Percentiles rank a stretch among this genome's conserved stretches.
phyloP scores from a whole-genome alignment of 805 yeast species.

The Hanseniaspora meyeri region DNA sequence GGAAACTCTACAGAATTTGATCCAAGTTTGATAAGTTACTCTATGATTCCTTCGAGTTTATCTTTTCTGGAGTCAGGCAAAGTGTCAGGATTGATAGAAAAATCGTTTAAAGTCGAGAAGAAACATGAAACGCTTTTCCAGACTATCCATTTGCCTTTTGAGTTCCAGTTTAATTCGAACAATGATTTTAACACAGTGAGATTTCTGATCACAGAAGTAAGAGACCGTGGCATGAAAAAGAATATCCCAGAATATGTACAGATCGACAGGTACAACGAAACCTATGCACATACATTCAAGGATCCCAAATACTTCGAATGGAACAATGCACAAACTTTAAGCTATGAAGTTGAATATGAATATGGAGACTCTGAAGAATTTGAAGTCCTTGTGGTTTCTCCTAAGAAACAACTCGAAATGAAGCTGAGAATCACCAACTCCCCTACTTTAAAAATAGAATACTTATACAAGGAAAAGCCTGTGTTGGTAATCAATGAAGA shows the following conservation, averaged over 20 bases:
- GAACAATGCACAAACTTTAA: neutral
- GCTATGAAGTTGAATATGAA: neutral
- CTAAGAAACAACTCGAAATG: constrained; percentile 33
- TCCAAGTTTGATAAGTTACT: constrained; percentile 24
- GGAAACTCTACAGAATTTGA: constrained; percentile 34
- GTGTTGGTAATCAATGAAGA: constrained; percentile 57
- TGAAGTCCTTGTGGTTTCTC: constrained; percentile 19
- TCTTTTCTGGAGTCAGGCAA: neutral
- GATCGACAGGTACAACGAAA: constrained; percentile 45
- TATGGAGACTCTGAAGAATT: neutral
- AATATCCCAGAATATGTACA: constrained; percentile 26
- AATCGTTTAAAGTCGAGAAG: constrained; percentile 26
- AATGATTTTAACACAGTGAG: constrained; percentile 44
- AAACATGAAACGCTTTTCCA: constrained; percentile 24
- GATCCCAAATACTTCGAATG: constrained; percentile 17
- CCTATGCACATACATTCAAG: constrained; percentile 47
- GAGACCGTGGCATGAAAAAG: constrained; percentile 22
- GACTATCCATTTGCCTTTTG: constrained; percentile 41
- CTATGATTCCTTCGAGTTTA: constrained; percentile 19
- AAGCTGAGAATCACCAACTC: constrained; percentile 32
- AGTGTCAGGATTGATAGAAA: constrained; percentile 31
- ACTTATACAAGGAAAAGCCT: constrained; percentile 35
- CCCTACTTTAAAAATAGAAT: constrained; percentile 39
- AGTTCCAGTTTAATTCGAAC: constrained; percentile 36
- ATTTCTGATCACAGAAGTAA: constrained; percentile 52